Base-by-base conservation (phyloP, 2,329 filamentous ascomycete genomes). In the Diaporthe ilicicola region DNA sequence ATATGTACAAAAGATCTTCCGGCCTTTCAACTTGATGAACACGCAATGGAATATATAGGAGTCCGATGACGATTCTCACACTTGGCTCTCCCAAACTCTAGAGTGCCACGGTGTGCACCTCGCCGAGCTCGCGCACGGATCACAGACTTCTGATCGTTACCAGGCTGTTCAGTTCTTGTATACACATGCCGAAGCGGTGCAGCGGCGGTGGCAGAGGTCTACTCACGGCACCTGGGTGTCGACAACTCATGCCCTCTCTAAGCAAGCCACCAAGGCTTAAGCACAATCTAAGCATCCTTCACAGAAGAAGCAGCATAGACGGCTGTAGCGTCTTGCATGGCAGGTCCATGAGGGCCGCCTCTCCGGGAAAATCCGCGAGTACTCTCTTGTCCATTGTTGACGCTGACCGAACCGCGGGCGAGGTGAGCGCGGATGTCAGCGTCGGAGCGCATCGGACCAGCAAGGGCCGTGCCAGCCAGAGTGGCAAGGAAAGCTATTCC, bases 381-480 rank as follows among this genome's bases (percentile, higher is more conserved):
- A 39, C 27, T 44, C 53, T 55, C 48, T 46, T 53, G 27, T 48
- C 51, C 37, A 2, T 46, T 46, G n/a, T 56, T 67, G 51, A 67
- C 56, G 9, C n/a, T 54, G 29, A 46, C 65, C 3, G 29, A 19
- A 3, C 22, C 65, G 1, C 51, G 65, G 29, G 65, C 65, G 15
- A 67, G 65, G 32, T 67, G 65, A 9, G 65, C 65, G 3, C 39
- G 39, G 6, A 67, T 44, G 15, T 67, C 65, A 12, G 44, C 29
- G 19, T 67, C 65, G 13, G 65, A 67, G 39, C 10, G 17, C 8
- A 67, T 8, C 2, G 65, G 65, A 22, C 65, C 65, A 5, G 51
- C n/a, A 56, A 53, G 6, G 19, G 65, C 65, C 37, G 39, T 37
- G 13, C 39, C 51, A 55, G 53, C 51, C 17, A 67, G 50, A 34